phyloP scores from a whole-genome alignment of 805 yeast species.

The Lipomyces sp. region DNA sequence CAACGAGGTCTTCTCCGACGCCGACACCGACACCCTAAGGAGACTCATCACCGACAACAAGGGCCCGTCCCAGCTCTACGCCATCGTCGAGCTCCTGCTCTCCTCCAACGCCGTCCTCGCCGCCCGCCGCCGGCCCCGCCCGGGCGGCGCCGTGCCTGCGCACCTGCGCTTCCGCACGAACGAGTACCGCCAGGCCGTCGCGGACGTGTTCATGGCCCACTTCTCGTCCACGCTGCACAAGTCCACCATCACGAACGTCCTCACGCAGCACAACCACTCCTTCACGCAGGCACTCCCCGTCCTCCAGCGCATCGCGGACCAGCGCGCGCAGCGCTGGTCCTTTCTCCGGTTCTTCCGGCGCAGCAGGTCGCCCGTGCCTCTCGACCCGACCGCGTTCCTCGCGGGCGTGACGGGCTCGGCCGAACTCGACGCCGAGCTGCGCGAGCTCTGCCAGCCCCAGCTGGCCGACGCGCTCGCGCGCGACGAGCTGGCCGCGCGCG shows the following conservation, averaged over 20 bases:
- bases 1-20: slow-evolving; percentile 22
- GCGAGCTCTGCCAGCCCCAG: slow-evolving; percentile 8
- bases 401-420: slow-evolving; percentile 11
- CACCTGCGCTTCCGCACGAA: slow-evolving; percentile 21
- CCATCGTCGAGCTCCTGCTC: slow-evolving; percentile 20
- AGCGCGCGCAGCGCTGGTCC: slow-evolving; percentile 15
- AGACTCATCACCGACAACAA: slow-evolving; percentile 14
- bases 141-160: slow-evolving; percentile 11
- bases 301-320: slow-evolving; percentile 12
- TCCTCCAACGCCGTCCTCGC: slow-evolving; percentile 18
- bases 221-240: slow-evolving; percentile 9
- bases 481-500: slow-evolving; percentile 21
- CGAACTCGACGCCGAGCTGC: slow-evolving; percentile 21
- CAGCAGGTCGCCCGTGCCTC: not conserved
- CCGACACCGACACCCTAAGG: slow-evolving; percentile 23
- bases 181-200: slow-evolving; percentile 20
- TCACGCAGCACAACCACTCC: slow-evolving; percentile 18
- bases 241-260: slow-evolving; percentile 16
- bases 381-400: slow-evolving; percentile 1
- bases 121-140: slow-evolving; percentile 8
- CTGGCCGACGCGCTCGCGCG: not conserved
- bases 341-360: slow-evolving; percentile 10
- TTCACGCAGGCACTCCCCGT: slow-evolving; percentile 14
- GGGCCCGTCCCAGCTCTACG: slow-evolving; percentile 26
- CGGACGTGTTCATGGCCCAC: slow-evolving; percentile 6